Evolutionary conservation across 345 rosid species (phyloP).

Genomic region (Ceriops tagal): DNA sequence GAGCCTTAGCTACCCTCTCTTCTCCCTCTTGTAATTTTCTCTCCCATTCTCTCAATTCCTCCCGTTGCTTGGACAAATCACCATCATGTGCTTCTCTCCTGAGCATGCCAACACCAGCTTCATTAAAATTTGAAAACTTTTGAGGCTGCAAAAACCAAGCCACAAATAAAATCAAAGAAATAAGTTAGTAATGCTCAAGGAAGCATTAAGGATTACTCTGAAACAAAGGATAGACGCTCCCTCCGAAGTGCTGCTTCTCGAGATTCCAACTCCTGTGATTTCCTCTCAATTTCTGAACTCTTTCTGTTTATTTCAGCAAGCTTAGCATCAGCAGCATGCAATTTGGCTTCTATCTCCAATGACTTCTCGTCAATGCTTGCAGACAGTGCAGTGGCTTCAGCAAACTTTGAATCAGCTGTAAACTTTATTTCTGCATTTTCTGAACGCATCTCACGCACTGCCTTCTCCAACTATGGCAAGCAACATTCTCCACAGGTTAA

Average conservation of each 20-base stretch:
- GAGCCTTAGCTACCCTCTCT: constrained; percentile 65
- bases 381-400: constrained; percentile 82
- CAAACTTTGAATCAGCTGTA: constrained; percentile 82
- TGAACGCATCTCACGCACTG: constrained; percentile 75
- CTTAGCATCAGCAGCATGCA: constrained; percentile 79
- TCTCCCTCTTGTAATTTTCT: constrained; percentile 81
- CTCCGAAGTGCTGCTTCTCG: constrained; percentile 59
- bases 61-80: constrained; percentile 76
- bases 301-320: constrained; percentile 93
- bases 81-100: constrained; percentile 76
- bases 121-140: constrained; percentile 2
- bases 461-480: constrained; percentile 70
- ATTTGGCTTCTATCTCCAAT: constrained; percentile 74
- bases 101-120: constrained; percentile 16
- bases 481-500: constrained; percentile 16
- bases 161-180: constrained; percentile 1
- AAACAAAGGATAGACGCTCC: constrained; percentile 67
- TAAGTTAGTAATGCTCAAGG: background rate
- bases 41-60: constrained; percentile 94
- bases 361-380: constrained; percentile 78
- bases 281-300: constrained; percentile 77
- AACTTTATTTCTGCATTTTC: constrained; percentile 90
- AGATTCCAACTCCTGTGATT: constrained; percentile 65
- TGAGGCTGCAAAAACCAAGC: background rate
- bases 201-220: constrained; percentile 56